Conservation (phyloP, 2,329 filamentous ascomycete genomes). For the Sporothrix dimorphospora region DNA sequence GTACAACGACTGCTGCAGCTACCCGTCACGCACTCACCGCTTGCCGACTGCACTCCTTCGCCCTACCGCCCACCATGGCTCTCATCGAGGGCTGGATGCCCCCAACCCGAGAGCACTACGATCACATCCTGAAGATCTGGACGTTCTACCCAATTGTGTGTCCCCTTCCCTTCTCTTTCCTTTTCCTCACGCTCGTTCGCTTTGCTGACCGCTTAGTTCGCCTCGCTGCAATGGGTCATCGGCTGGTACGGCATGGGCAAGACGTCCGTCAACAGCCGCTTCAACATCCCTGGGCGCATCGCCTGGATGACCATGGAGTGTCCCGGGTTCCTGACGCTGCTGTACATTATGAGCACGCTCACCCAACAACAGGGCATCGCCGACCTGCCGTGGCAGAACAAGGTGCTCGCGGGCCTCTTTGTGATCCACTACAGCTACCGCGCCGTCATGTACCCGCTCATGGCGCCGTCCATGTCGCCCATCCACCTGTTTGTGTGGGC, state of each 20-base stretch:
- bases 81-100: slow-evolving; percentile 60
- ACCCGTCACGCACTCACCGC: background rate
- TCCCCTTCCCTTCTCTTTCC: background rate
- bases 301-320: slow-evolving; percentile 90
- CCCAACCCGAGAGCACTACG: slow-evolving; percentile 61
- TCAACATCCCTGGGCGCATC: slow-evolving; percentile 87
- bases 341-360: slow-evolving; percentile 77
- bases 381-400: slow-evolving; percentile 75
- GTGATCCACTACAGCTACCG: slow-evolving; percentile 90
- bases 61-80: slow-evolving; percentile 44
- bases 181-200: background rate
- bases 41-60: background rate
- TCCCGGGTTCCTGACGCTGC: slow-evolving; percentile 72
- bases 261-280: slow-evolving; percentile 71
- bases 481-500: slow-evolving; percentile 72
- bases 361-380: slow-evolving; percentile 60
- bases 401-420: slow-evolving; percentile 71
- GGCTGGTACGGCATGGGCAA: slow-evolving; percentile 92
- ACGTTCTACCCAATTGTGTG: slow-evolving; percentile 57
- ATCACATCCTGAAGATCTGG: slow-evolving; percentile 56
- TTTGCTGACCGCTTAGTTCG: slow-evolving; percentile 56
- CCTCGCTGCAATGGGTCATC: slow-evolving; percentile 72
- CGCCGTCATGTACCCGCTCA: slow-evolving; percentile 77
- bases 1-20: background rate
- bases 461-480: slow-evolving; percentile 91